These are phyloP conservation scores for Kalmanozyma brasiliensis DNA, from an alignment of 1,284 basidiomycete genomes.

Conservation along the genomic window DNA sequence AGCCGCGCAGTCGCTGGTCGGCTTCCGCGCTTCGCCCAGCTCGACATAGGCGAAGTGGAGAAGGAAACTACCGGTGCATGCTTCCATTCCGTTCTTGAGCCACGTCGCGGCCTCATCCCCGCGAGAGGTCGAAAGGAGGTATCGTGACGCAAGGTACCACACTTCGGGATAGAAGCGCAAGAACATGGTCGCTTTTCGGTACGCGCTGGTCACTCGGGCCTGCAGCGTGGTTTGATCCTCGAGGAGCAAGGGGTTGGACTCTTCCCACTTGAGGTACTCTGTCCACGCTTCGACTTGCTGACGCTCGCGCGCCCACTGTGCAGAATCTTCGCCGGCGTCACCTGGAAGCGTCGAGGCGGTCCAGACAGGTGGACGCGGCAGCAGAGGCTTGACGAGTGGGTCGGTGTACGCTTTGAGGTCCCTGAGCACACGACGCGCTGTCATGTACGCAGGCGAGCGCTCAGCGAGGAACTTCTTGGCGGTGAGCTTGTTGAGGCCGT, in stretches of 20 bases:
- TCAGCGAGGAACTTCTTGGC: conserved; percentile 94
- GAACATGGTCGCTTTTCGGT: conserved; percentile 84
- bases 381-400: conserved; percentile 52
- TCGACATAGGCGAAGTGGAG: conserved; percentile 91
- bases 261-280: conserved; percentile 93
- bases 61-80: conserved; percentile 87
- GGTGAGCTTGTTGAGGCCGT: conserved; percentile 86
- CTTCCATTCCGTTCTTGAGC: conserved; percentile 85
- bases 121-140: conserved; percentile 79
- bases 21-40: conserved; percentile 75
- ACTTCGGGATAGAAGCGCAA: conserved; percentile 96
- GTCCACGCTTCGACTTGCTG: conserved; percentile 86
- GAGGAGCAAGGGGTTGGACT: conserved; percentile 89
- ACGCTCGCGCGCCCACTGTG: conserved; percentile 73
- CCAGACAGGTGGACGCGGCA: conserved; percentile 62
- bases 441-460: conserved; percentile 87
- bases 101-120: conserved; percentile 83
- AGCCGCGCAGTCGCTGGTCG: conserved; percentile 65
- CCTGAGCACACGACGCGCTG: conserved; percentile 86
- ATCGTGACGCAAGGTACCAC: conserved; percentile 92
- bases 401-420: conserved; percentile 78
- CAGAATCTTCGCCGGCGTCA: conserved; percentile 73
- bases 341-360: conserved; percentile 30
- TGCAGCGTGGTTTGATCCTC: conserved; percentile 78
- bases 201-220: conserved; percentile 81